Percentiles rank a stretch among this genome's conserved stretches.
Evolutionary conservation across 2,329 filamentous ascomycete genomes (phyloP).

Genomic region (Pseudocercospora eumusae): DNA sequence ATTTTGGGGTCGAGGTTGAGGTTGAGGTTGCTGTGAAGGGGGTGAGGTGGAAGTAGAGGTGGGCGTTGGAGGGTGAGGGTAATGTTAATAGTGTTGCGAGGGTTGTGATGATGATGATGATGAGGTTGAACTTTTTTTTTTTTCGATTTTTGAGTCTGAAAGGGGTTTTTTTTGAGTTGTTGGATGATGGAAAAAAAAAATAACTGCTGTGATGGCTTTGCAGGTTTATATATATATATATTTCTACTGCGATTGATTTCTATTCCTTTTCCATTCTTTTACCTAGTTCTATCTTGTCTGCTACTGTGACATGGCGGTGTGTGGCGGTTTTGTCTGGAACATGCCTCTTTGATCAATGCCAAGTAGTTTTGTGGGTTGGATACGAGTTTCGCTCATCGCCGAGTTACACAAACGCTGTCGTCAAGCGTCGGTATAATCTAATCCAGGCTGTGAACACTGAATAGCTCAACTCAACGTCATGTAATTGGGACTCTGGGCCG

Average conservation of each 20-base stretch:
- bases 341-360: neutral
- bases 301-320: neutral
- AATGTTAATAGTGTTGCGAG: conserved; percentile 10
- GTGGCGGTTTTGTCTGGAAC: neutral
- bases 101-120: neutral
- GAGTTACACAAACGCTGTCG: neutral
- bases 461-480: neutral
- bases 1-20: no score
- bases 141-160: neutral
- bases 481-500: neutral
- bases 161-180: no score
- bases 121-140: neutral
- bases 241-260: no score
- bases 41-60: conserved; percentile 29
- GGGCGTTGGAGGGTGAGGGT: conserved; percentile 12
- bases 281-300: neutral
- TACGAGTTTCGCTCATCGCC: neutral
- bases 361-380: neutral
- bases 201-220: neutral
- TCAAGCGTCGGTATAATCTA: neutral
- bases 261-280: no score
- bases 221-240: no score
- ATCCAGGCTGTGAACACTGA: neutral
- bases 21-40: conserved; percentile 19
- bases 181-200: neutral